Conservation (phyloP, 2,329 filamentous ascomycete species). For the Neonectria faginata region DNA sequence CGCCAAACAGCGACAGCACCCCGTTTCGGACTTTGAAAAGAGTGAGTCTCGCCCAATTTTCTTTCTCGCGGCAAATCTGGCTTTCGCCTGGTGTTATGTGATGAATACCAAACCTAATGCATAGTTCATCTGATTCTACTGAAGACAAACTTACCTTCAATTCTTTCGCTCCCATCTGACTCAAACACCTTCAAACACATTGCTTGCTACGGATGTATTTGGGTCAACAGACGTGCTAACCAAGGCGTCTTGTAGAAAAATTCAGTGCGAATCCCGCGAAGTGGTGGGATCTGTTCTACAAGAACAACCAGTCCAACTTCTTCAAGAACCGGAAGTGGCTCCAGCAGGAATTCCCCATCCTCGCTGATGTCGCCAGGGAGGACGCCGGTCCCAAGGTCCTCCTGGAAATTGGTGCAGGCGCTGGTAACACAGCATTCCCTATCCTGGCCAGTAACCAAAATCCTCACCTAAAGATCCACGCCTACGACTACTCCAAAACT, state of each 20-base stretch:
- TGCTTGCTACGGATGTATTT: conserved; percentile 34
- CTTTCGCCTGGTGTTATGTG: conserved; percentile 55
- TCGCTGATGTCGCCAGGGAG: conserved; percentile 79
- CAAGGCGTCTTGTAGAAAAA: conserved; percentile 66
- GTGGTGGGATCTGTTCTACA: conserved; percentile 99
- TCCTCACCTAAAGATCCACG: conserved; percentile 83
- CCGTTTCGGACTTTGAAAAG: conserved; percentile 94
- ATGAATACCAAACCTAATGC: conserved; percentile 70
- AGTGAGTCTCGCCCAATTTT: conserved; percentile 60
- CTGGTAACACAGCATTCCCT: conserved; percentile 96
- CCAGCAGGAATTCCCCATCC: conserved; percentile 91
- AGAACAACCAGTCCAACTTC: conserved; percentile 96
- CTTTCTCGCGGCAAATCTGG: conserved; percentile 12
- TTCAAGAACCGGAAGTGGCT: conserved; percentile 99
- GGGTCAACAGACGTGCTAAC: conserved; percentile 53
- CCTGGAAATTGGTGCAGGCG: conserved; percentile 93
- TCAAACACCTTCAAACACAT: conserved; percentile 32
- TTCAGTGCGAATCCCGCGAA: conserved; percentile 93
- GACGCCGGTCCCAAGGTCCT: conserved; percentile 77
- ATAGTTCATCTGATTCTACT: conserved; percentile 78
- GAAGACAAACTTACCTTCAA: conserved; percentile 71
- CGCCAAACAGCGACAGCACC: conserved; percentile 83
- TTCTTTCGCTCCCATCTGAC: conserved; percentile 83
- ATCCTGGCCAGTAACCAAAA: conserved; percentile 88
- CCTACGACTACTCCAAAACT: conserved; percentile 95